These are phyloP conservation scores for Anisodus tanguticus DNA, from an alignment of 257 asterid species.

Conservation along the genomic window DNA sequence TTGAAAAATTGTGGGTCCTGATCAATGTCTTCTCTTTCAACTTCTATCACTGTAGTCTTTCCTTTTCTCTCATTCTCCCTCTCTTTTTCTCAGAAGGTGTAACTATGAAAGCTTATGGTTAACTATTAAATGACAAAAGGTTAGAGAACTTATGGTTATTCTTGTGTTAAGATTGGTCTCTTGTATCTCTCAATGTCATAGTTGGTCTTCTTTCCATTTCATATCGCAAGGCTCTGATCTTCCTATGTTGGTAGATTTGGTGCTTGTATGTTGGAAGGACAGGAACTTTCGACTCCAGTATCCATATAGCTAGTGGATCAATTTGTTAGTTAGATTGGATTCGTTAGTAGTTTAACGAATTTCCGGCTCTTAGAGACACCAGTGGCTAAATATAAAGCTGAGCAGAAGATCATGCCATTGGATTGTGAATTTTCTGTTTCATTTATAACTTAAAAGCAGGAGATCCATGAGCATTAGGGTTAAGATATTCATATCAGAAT, in stretches of 20 bases:
- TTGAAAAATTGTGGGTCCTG: background rate
- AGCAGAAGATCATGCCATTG: background rate
- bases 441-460: conserved; percentile 18
- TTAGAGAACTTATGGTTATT: conserved; percentile 2
- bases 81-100: conserved; percentile 20
- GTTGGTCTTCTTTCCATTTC: background rate
- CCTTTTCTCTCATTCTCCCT: background rate
- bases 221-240: background rate
- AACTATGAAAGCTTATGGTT: background rate
- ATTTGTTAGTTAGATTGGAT: background rate
- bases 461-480: background rate
- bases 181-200: background rate
- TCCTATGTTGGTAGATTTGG: background rate
- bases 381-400: background rate
- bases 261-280: conserved; percentile 18
- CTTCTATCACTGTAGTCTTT: background rate
- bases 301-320: background rate
- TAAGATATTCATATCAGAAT: background rate
- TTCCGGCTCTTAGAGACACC: conserved; percentile 10
- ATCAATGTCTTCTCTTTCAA: no score
- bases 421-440: background rate
- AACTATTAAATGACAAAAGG: background rate
- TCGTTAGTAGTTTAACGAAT: background rate
- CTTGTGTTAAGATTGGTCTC: background rate
- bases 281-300: background rate